Evolutionary conservation across 164 flowering plant species (phyloP), one percentile per base, ranked within the genome.

Genomic region (Nymphaea colorata): DNA sequence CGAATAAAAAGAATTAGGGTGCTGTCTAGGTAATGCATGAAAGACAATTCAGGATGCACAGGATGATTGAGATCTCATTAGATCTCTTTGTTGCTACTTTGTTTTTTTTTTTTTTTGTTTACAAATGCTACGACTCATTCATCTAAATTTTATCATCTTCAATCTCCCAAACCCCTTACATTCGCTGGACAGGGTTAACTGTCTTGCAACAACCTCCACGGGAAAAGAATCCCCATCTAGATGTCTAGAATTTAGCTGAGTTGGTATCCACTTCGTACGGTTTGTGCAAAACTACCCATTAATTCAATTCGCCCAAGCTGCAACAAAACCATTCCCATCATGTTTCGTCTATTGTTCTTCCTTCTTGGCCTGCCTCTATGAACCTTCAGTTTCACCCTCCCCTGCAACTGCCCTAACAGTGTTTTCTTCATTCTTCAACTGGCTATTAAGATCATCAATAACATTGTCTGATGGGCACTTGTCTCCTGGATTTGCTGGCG

Each of bases 391-490:
- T 61, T 61, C 64, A 61, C 12, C 10, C 5, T 5, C 63, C 11
- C 17, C 42, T 10, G 64, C 16, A 61, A 17, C 64, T 61, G 7
- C 64, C 7, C n/a, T 17, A 61, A 41, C 7, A 10, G 64, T 17
- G 41, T 41, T 61, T 4, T 61, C 12, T 73, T 80, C 85, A 36
- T 71, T 71, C 61, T 71, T 82, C 73, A 90, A 75, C 71, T 67
- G 78, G 66, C 79, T 82, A 67, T 84, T 72, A 18, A 89, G 72
- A 70, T 74, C 79, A 63, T 90, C 87, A 68, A 89, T 11, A 16
- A 80, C 81, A 77, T 89, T 81, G n/a, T 84, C 85, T 42, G 93
- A 82, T 51, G 99, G 98, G 70, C 99, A 94, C 75, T 79, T 80
- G 71, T 94, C 81, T 55, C 83, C 89, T n/a, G 85, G 84, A 73